Percentiles rank a stretch among this genome's conserved stretches.
These are phyloP conservation scores for Exophiala calicioides DNA, from an alignment of 2,329 filamentous ascomycete species.

Conservation along the genomic window DNA sequence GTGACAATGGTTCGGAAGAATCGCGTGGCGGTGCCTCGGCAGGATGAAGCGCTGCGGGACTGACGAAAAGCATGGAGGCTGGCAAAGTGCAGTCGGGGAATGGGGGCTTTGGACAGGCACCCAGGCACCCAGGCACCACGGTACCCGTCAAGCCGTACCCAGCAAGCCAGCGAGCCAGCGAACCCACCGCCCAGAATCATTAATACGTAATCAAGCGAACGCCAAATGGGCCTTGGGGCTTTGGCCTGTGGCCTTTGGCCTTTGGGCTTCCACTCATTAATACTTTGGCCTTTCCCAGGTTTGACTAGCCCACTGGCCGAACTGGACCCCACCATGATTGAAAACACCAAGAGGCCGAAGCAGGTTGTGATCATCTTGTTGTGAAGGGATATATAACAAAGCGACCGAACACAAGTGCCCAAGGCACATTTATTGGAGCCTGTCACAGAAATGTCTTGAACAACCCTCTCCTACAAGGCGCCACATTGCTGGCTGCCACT, in stretches of 20 bases:
- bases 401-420: constrained; percentile 5
- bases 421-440: constrained; percentile 12
- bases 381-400: constrained; percentile 2
- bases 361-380: constrained; percentile 7
- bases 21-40: constrained; percentile 25
- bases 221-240: too few relatives aligned
- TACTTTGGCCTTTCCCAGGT: too few relatives aligned
- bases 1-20: constrained; percentile 7
- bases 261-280: too few relatives aligned
- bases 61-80: neutral
- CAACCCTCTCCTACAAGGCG: constrained; percentile 19
- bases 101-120: too few relatives aligned
- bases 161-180: too few relatives aligned
- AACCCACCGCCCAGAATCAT: too few relatives aligned
- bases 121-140: too few relatives aligned
- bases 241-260: too few relatives aligned
- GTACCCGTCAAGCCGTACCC: too few relatives aligned
- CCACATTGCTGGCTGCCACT: constrained; percentile 31
- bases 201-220: too few relatives aligned
- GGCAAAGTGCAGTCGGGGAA: too few relatives aligned
- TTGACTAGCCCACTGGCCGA: too few relatives aligned
- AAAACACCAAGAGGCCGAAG: neutral
- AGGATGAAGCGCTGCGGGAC: neutral
- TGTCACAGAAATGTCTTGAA: constrained; percentile 27
- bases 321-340: neutral